phyloP scores from a whole-genome alignment of 352 stramenopile species.

The Phytophthora citricola region DNA sequence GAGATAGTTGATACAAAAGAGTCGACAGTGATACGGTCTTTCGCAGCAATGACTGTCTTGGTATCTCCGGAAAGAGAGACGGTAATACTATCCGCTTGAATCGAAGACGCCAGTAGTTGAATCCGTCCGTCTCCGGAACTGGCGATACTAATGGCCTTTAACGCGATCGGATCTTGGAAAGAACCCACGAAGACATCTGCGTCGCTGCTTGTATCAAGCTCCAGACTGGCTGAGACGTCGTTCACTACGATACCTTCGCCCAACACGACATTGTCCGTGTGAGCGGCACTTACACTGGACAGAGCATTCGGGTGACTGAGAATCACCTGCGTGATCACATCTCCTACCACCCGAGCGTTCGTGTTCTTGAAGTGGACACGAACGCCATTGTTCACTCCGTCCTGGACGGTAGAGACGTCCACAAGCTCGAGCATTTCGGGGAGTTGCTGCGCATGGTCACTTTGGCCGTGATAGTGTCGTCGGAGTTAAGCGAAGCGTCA shows the following conservation, averaged over 20 bases:
- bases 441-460: slow-evolving; percentile 40
- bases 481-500: slow-evolving; percentile 31
- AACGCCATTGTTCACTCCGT: slow-evolving; percentile 33
- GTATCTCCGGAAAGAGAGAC: slow-evolving; percentile 21
- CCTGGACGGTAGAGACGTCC: slow-evolving; percentile 30
- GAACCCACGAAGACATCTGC: slow-evolving; percentile 28
- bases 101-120: slow-evolving; percentile 33
- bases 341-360: slow-evolving; percentile 34
- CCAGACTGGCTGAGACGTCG: slow-evolving; percentile 31
- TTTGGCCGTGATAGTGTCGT: slow-evolving; percentile 27
- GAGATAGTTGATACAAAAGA: slow-evolving; percentile 20
- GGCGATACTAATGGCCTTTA: slow-evolving; percentile 22
- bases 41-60: slow-evolving; percentile 18
- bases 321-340: slow-evolving; percentile 40
- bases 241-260: slow-evolving; percentile 48
- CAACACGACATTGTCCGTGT: slow-evolving; percentile 34
- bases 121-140: slow-evolving; percentile 27
- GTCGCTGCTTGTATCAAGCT: slow-evolving; percentile 31
- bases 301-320: slow-evolving; percentile 37
- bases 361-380: slow-evolving; percentile 56
- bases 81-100: slow-evolving; percentile 19
- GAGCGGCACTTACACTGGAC: slow-evolving; percentile 9
- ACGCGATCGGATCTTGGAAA: slow-evolving; percentile 10
- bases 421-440: slow-evolving; percentile 37
- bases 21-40: slow-evolving; percentile 20